A percentile compares a stretch with the other conserved stretches of the same genome.
Conservation (phyloP, 495 filamentous ascomycete genomes). For the Podospora fimiseda region DNA sequence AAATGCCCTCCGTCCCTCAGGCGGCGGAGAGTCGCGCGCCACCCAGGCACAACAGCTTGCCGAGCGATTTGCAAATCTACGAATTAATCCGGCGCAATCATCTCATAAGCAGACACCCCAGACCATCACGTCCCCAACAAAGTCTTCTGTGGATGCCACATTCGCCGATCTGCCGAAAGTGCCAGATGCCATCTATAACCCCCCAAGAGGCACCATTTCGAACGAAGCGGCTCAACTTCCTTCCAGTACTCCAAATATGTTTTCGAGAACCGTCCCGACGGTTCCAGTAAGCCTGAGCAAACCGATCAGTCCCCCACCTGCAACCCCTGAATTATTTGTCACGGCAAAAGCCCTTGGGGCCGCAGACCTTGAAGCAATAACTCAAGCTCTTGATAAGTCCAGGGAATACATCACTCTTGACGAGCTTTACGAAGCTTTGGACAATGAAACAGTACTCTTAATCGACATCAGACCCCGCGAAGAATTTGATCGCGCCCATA, state of each 20-base stretch:
- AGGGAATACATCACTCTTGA: slow-evolving; percentile 56
- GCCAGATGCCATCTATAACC: slow-evolving; percentile 83
- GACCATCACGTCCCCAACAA: slow-evolving; percentile 17
- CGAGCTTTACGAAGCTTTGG: slow-evolving; percentile 58
- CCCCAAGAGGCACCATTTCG: slow-evolving; percentile 51
- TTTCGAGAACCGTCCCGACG: slow-evolving; percentile 42
- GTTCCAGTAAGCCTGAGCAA: slow-evolving; percentile 24
- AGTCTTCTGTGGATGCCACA: slow-evolving; percentile 10
- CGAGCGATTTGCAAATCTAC: slow-evolving; percentile 54
- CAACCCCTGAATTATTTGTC: slow-evolving; percentile 26
- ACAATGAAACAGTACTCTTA: slow-evolving; percentile 53
- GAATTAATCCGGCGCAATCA: slow-evolving; percentile 25
- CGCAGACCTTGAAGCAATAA: slow-evolving; percentile 19
- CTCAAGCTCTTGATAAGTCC: slow-evolving; percentile 43
- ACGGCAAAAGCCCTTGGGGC: slow-evolving; percentile 25
- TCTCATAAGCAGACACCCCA: slow-evolving; percentile 34
- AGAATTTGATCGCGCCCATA: slow-evolving; percentile 81
- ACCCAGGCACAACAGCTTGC: slow-evolving; percentile 38
- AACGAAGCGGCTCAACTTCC: slow-evolving; percentile 46
- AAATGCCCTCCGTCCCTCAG: slow-evolving; percentile 32
- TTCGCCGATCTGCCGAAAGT: slow-evolving; percentile 59
- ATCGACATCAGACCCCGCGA: slow-evolving; percentile 82
- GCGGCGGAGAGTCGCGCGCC: not conserved
- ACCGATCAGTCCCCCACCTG: slow-evolving; percentile 11
- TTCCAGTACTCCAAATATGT: slow-evolving; percentile 42